Base-by-base conservation (phyloP, 2,329 filamentous ascomycete species). In the Nemania sp. region DNA sequence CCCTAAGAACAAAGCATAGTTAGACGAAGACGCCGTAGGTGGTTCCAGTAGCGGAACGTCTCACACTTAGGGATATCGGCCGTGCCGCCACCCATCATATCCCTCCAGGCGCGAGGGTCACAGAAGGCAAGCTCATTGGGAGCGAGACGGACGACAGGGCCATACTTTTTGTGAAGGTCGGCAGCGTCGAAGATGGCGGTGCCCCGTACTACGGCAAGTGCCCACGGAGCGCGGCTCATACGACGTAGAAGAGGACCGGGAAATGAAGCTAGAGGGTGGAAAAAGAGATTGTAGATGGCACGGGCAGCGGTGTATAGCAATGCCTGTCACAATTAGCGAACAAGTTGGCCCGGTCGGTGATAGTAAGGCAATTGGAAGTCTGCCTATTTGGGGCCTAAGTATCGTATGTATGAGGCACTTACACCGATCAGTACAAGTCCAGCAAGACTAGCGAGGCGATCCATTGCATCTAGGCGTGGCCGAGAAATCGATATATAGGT, bases 51-150 rank as follows among this genome's bases (percentile, higher is more conserved):
- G 15, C 24, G 29, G n/a, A n/a, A 26, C 1, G 7, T 29, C 58
- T 53, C 43, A 62, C 62, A 64, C 24, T 64, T 64, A 29, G 62
- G 62, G 22, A 64, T 64, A 29, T 64, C 62, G 5, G 62, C 26
- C 11, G 62, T 47, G 3, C 62, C 54, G 5, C 62, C 54, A 11
- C 62, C 53, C 62, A 64, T 64, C 18, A 61, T 11, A 27, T 61
- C 58, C n/a, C 49, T 47, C 58, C 58, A 61, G n/a, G 58, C 58
- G n/a, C 29, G 35, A 29, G 58, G 22, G 47, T 79, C 58, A 2
- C 71, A 73, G 67, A 79, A 84, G 5, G 79, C 77, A 20, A 85
- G 76, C 69, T 84, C 81, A 56, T 80, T 73, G 0, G 83, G 82
- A 3, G 75, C 73, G 43, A 82, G 66, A 6, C 83, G 80, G 15